These are phyloP conservation scores for Leptomonas seymouri DNA, from an alignment of 208 protist genomes.

Conservation along the genomic window DNA sequence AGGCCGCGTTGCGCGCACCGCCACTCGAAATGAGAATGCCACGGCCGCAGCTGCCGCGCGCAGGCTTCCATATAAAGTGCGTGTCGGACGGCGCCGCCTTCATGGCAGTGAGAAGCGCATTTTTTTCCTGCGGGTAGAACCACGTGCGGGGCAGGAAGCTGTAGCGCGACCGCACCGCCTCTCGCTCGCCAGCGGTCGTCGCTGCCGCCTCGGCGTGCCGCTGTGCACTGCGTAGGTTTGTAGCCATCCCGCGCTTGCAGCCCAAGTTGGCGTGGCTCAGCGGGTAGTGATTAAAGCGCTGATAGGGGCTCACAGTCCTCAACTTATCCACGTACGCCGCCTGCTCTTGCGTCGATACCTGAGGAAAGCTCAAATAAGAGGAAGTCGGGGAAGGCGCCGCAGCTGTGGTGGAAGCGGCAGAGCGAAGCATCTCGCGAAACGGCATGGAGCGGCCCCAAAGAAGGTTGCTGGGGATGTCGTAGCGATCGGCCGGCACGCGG, in stretches of 20 bases:
- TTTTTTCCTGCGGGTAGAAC: conserved; percentile 79
- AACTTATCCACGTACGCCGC: conserved; percentile 19
- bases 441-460: conserved; percentile 78
- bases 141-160: conserved; percentile 80
- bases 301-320: conserved; percentile 28
- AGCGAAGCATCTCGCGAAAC: conserved; percentile 33
- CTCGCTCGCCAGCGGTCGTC: conserved; percentile 6
- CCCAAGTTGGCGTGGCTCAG: conserved; percentile 78
- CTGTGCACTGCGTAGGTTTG: conserved; percentile 39
- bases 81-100: conserved; percentile 26
- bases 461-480: conserved; percentile 57
- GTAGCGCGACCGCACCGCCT: conserved; percentile 32
- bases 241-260: conserved; percentile 85
- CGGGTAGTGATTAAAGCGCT: conserved; percentile 91
- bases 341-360: conserved; percentile 12
- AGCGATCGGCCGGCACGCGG: conserved; percentile 38
- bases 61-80: conserved; percentile 91
- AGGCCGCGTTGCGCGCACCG: conserved; percentile 36
- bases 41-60: conserved; percentile 88
- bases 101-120: conserved; percentile 47
- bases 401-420: neutral
- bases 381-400: conserved; percentile 10
- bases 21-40: conserved; percentile 81
- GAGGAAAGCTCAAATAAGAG: conserved; percentile 15
- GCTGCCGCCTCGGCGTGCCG: conserved; percentile 6